A percentile compares a stretch with the other conserved stretches of the same genome.
These are phyloP conservation scores for Plasmopara viticola DNA, from an alignment of 352 stramenopile species.

Conservation along the genomic window DNA sequence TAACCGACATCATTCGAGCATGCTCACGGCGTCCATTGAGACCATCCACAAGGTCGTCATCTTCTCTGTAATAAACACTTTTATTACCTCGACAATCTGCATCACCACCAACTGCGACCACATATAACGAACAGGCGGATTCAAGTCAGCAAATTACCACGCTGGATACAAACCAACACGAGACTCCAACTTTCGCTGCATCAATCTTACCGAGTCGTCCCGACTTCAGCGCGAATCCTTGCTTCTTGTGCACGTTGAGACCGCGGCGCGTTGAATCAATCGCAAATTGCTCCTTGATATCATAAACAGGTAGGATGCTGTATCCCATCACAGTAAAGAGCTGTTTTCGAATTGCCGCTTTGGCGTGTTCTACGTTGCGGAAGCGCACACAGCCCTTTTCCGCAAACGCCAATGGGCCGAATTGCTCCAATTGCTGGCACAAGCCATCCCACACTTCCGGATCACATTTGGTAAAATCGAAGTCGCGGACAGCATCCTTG, in stretches of 20 bases:
- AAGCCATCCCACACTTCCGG: constrained; percentile 43
- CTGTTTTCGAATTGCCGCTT: constrained; percentile 44
- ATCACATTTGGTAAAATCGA: constrained; percentile 43
- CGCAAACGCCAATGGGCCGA: constrained; percentile 40
- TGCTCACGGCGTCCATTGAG: constrained; percentile 12
- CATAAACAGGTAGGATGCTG: constrained; percentile 63
- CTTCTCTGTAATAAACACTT: constrained; percentile 16
- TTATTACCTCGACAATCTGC: constrained; percentile 22
- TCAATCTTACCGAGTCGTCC: constrained; percentile 41
- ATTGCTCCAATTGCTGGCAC: constrained; percentile 35
- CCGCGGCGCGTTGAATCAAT: constrained; percentile 40
- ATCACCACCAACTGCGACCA: constrained; percentile 24
- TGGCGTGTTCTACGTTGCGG: constrained; percentile 43
- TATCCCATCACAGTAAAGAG: constrained; percentile 38
- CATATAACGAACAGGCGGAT: constrained; percentile 12
- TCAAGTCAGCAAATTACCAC: constrained; percentile 23
- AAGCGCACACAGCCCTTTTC: constrained; percentile 50
- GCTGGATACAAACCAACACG: constrained; percentile 7
- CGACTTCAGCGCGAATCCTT: constrained; percentile 49
- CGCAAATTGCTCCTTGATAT: constrained; percentile 54
- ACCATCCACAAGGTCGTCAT: constrained; percentile 19
- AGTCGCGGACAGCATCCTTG: constrained; percentile 33
- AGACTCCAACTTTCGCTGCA: constrained; percentile 9
- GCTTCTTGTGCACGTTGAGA: constrained; percentile 21
- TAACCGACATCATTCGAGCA: constrained; percentile 18